Conservation (phyloP, 1,284 basidiomycete species). For the Trametes sp. region DNA sequence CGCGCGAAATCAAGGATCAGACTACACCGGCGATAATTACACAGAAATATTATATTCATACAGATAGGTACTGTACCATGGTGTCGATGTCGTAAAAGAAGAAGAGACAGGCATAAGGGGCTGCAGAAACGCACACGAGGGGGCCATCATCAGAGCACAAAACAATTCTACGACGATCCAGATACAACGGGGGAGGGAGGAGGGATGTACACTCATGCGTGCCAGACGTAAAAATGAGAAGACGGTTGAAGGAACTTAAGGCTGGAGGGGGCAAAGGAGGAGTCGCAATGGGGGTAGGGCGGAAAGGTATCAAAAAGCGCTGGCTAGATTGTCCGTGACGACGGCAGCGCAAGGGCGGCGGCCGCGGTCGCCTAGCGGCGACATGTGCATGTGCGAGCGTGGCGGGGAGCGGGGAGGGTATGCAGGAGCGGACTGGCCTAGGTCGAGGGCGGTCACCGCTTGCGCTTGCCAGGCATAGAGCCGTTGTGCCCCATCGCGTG, state of each 20-base stretch:
- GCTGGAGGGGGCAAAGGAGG: background rate
- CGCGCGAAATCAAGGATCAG: too few species aligned
- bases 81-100: conserved; percentile 1
- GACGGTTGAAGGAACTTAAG: background rate
- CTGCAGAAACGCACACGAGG: conserved; percentile 7
- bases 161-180: conserved; percentile 25
- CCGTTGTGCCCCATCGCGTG: conserved; percentile 36
- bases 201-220: conserved; percentile 20
- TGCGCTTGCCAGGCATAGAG: conserved; percentile 42
- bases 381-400: too few species aligned
- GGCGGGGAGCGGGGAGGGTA: background rate
- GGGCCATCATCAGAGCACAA: conserved; percentile 29
- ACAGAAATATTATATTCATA: conserved; percentile 2
- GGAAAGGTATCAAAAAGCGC: conserved; percentile 3
- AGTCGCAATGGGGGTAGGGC: background rate
- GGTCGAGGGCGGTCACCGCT: conserved; percentile 37
- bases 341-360: background rate
- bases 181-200: conserved; percentile 26
- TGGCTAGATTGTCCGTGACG: conserved; percentile 1
- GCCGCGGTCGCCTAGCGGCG: background rate
- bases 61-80: conserved; percentile 1
- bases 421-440: too few species aligned
- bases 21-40: too few species aligned
- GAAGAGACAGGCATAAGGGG: conserved; percentile 5
- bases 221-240: conserved; percentile 9